Conservation (phyloP, 257 asterid genomes). For the Coffea eugenioides region DNA sequence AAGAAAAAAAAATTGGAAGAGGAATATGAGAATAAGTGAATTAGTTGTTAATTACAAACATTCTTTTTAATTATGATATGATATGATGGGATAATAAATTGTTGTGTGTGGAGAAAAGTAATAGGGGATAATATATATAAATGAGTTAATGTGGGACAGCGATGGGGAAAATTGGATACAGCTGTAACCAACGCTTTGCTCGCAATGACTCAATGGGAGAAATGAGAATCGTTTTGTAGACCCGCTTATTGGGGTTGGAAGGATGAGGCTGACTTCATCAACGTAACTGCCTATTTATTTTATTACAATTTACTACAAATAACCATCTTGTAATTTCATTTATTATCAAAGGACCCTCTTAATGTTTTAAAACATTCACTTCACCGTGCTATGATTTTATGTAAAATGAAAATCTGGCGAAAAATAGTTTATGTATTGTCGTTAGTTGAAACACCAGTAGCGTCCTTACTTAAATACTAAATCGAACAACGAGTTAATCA, state of each 20-base stretch:
- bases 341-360: too few species aligned
- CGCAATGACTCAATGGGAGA: slow-evolving; percentile 13
- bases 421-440: too few species aligned
- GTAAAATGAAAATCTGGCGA: too few species aligned
- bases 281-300: slow-evolving; percentile 3
- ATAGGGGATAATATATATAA: not conserved
- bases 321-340: too few species aligned
- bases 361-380: too few species aligned
- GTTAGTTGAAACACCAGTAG: too few species aligned
- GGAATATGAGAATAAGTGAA: not conserved
- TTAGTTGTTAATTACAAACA: not conserved
- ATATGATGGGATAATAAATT: too few species aligned
- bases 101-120: not conserved
- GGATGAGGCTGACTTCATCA: slow-evolving; percentile 35
- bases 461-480: too few species aligned
- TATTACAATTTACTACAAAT: too few species aligned
- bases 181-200: slow-evolving; percentile 55
- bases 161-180: slow-evolving; percentile 46
- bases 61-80: too few species aligned
- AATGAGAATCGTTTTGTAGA: slow-evolving; percentile 25
- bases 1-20: not conserved
- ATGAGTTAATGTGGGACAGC: slow-evolving; percentile 13
- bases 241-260: slow-evolving; percentile 16
- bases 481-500: too few species aligned
- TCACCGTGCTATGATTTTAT: too few species aligned